Evolutionary conservation across 2,329 filamentous ascomycete genomes (phyloP), one percentile per base, ranked within the genome.

Genomic region (Xylaria sp.): DNA sequence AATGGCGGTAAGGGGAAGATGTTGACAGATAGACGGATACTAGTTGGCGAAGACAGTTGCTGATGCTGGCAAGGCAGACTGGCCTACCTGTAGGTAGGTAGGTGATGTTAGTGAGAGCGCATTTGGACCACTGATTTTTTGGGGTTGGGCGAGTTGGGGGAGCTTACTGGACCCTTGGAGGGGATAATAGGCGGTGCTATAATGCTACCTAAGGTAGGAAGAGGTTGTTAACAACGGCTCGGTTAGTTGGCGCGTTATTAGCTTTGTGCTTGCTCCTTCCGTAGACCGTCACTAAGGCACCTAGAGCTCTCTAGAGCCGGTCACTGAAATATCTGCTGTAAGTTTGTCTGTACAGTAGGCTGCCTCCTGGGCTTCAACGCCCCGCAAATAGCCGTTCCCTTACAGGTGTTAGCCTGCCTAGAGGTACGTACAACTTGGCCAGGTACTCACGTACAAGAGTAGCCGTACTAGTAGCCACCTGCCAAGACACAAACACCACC

Each of bases 351-450:
- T 28, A 37, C 51, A 31, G 23, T 45, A 19, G 46, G 46, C 11
- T 51, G 49, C 33, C 49, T 49, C 46, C n/a, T 49, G 9, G n/a
- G 47, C n/a, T 47, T 21, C 42, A 28, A 19, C 23, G 61, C 53
- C 65, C 67, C 67, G 67, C 65, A 67, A 61, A 62, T 66, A 69
- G 42, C 65, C 62, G 65, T 50, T n/a, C 43, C 51, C 42, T 46
- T 21, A 37, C 61, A 57, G 42, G 53, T 46, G 51, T 57, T 64
- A 59, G 60, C 65, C 9, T 9, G 9, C 28, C 28, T 31, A 9
- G 28, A 31, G 28, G 28, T 31, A 31, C 9, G 28, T 31, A 31
- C 28, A 4, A 5, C 4, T 9, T 5, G 4, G 28, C 28, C 9
- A 9, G 28, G 28, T 31, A 31, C 28, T 5, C 28, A 31, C 28